Percentiles rank a stretch among this genome's conserved stretches.
phyloP scores from a whole-genome alignment of 176 grass and related monocot species.

The Eremochloa ophiuroides region DNA sequence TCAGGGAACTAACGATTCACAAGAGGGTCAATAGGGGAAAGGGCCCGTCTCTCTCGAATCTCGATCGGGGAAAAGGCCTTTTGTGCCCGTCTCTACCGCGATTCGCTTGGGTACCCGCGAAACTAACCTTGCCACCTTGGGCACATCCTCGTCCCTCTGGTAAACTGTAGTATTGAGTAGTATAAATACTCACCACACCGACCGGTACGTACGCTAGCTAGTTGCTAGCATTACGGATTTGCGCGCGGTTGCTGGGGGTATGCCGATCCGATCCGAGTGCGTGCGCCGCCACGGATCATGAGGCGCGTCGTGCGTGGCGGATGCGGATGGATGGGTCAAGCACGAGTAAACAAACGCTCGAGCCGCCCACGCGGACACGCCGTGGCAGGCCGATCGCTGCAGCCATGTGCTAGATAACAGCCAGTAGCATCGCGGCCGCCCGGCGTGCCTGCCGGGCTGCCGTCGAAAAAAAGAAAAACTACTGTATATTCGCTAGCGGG shows the following conservation, averaged over 20 bases:
- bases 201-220: neutral
- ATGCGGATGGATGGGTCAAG: neutral
- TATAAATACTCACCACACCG: too few relatives aligned
- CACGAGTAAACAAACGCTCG: slow-evolving; percentile 9
- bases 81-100: slow-evolving; percentile 13
- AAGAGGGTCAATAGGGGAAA: too few relatives aligned
- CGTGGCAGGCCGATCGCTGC: slow-evolving; percentile 10
- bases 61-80: neutral
- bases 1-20: neutral
- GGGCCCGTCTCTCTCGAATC: neutral
- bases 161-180: neutral
- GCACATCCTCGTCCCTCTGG: neutral
- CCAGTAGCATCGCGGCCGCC: neutral
- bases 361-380: neutral
- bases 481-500: neutral
- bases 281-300: neutral
- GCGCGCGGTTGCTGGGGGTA: neutral
- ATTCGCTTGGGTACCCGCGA: neutral
- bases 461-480: neutral
- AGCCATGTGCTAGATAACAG: slow-evolving; percentile 20
- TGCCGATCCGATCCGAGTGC: neutral
- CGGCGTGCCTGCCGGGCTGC: neutral
- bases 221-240: neutral
- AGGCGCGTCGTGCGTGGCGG: neutral
- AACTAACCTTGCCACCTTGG: too few relatives aligned